Percentiles rank a stretch among this genome's conserved stretches.
phyloP scores from a whole-genome alignment of 139 green algal genomes.

The Picochlorum sp. region DNA sequence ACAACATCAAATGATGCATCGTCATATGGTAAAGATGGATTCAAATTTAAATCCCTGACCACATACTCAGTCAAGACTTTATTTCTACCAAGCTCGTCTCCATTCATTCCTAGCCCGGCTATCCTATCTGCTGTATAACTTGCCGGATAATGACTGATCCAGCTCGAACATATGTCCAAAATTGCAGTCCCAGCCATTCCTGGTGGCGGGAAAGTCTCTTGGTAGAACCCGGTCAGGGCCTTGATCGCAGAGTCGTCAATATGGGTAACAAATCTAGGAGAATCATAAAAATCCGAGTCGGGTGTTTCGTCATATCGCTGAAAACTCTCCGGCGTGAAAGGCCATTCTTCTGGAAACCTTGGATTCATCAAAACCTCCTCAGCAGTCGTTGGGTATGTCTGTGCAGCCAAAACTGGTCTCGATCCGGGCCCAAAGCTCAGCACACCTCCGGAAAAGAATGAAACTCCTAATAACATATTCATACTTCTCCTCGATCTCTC shows the following conservation, averaged over 20 bases:
- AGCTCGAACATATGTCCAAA: slow-evolving; percentile 61
- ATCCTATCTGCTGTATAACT: slow-evolving; percentile 56
- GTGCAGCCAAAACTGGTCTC: background rate
- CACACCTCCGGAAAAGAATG: too few species aligned
- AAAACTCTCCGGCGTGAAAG: slow-evolving; percentile 58
- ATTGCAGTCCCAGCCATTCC: slow-evolving; percentile 18
- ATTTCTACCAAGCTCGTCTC: slow-evolving; percentile 68
- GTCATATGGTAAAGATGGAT: slow-evolving; percentile 47
- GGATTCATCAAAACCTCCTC: slow-evolving; percentile 49
- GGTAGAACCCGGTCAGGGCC: slow-evolving; percentile 75
- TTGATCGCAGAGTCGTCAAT: slow-evolving; percentile 88
- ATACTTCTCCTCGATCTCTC: too few species aligned
- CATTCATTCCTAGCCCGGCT: slow-evolving; percentile 77
- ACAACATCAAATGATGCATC: slow-evolving; percentile 74
- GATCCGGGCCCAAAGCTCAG: too few species aligned
- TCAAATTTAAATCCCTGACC: slow-evolving; percentile 61
- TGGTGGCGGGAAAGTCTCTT: slow-evolving; percentile 46
- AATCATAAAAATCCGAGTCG: slow-evolving; percentile 59
- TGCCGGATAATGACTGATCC: slow-evolving; percentile 74
- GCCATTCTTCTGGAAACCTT: slow-evolving; percentile 60
- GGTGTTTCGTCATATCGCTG: slow-evolving; percentile 18
- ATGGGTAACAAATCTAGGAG: slow-evolving; percentile 84
- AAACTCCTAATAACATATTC: too few species aligned
- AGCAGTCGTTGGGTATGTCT: background rate
- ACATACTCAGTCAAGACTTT: slow-evolving; percentile 43